phyloP scores from a whole-genome alignment of 2,329 filamentous ascomycete genomes.

The Pezicula carpinea region DNA sequence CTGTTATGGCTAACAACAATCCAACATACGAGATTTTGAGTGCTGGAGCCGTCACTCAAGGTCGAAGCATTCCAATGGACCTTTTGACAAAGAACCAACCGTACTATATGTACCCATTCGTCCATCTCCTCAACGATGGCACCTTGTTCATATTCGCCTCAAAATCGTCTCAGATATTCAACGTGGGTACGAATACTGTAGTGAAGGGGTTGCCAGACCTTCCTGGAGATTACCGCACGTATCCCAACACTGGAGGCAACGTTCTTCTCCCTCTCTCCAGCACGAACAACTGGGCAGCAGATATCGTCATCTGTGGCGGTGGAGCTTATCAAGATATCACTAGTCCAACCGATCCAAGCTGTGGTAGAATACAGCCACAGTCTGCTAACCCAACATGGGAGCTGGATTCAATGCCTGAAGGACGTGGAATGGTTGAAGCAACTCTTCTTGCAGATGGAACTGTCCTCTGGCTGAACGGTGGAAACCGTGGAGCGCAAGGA shows the following conservation, averaged over 20 bases:
- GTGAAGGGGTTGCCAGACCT: slow-evolving; percentile 46
- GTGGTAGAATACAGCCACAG: slow-evolving; percentile 50
- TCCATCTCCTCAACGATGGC: slow-evolving; percentile 53
- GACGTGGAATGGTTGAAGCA: slow-evolving; percentile 55
- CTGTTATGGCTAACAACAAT: slow-evolving; percentile 52
- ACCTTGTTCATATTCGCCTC: slow-evolving; percentile 52
- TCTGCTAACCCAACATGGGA: slow-evolving; percentile 45
- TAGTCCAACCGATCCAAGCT: slow-evolving; percentile 53
- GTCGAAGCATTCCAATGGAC: slow-evolving; percentile 44
- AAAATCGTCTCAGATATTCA: slow-evolving; percentile 52
- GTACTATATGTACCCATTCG: slow-evolving; percentile 61
- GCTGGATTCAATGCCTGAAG: slow-evolving; percentile 54
- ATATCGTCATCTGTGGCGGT: slow-evolving; percentile 54
- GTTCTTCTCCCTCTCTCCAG: slow-evolving; percentile 50
- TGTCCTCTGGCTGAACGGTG: slow-evolving; percentile 55
- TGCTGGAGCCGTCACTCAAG: slow-evolving; percentile 39
- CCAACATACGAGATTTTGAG: slow-evolving; percentile 59
- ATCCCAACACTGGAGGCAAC: slow-evolving; percentile 56
- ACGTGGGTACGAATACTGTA: slow-evolving; percentile 39
- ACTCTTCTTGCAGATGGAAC: slow-evolving; percentile 56
- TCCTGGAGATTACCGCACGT: slow-evolving; percentile 51
- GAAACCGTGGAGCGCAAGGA: slow-evolving; percentile 52
- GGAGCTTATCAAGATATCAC: slow-evolving; percentile 55
- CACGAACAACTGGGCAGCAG: slow-evolving; percentile 46
- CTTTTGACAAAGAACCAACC: slow-evolving; percentile 54